These are phyloP conservation scores for Patellaria atrata DNA, from an alignment of 495 filamentous ascomycete species.

Conservation along the genomic window DNA sequence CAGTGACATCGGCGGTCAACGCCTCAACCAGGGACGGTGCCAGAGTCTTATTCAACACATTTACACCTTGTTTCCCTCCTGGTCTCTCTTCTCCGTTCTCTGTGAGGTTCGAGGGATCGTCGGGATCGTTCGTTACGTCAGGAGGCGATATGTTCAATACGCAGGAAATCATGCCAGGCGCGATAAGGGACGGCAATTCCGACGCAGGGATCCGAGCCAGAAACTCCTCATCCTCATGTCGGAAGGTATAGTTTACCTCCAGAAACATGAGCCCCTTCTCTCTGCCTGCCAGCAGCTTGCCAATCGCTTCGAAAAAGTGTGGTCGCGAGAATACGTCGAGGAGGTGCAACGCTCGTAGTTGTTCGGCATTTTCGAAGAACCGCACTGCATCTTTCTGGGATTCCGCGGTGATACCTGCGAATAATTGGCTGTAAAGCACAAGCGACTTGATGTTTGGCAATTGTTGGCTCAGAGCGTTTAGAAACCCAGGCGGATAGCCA, in stretches of 20 bases:
- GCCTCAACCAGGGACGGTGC: no score
- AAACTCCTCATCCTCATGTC: constrained; percentile 26
- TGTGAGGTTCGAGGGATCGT: no score
- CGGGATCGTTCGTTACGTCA: constrained; percentile 15
- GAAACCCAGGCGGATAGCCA: constrained; percentile 30
- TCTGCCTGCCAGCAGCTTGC: constrained; percentile 8
- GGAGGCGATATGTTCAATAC: constrained; percentile 19
- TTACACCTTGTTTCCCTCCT: no score
- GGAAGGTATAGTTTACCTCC: constrained; percentile 26
- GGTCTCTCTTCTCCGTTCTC: no score
- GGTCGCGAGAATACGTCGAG: constrained; percentile 29
- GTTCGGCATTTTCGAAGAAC: constrained; percentile 20
- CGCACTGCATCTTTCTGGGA: constrained; percentile 22
- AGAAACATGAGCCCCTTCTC: constrained; percentile 21
- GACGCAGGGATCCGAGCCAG: constrained; percentile 18
- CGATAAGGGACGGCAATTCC: constrained; percentile 19
- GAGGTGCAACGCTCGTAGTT: constrained; percentile 27
- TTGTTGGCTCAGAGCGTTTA: constrained; percentile 17
- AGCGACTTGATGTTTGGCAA: constrained; percentile 25
- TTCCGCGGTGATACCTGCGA: constrained; percentile 25
- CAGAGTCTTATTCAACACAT: no score
- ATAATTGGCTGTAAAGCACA: constrained; percentile 27
- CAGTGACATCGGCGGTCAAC: no score
- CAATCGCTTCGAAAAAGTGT: constrained; percentile 19
- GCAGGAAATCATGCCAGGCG: constrained; percentile 20